These are phyloP conservation scores for Russula lepida DNA, from an alignment of 768 basidiomycete species.

Conservation along the genomic window DNA sequence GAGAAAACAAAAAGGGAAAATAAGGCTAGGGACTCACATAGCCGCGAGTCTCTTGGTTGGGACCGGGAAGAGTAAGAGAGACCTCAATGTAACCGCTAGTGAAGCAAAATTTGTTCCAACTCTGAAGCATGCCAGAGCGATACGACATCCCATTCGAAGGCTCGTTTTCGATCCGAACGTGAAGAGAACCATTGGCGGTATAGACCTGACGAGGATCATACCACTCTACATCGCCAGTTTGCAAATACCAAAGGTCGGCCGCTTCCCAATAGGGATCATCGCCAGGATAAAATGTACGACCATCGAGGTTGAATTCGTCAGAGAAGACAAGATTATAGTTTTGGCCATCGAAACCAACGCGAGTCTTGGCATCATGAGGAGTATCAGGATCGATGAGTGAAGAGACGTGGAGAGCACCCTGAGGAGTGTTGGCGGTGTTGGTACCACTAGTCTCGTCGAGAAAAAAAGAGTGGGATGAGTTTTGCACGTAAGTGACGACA, in stretches of 20 bases:
- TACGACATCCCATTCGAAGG: slow-evolving; percentile 53
- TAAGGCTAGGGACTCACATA: slow-evolving; percentile 31
- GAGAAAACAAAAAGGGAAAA: neutral
- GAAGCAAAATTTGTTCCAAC: slow-evolving; percentile 90
- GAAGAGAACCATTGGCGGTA: slow-evolving; percentile 56
- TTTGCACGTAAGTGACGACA: slow-evolving; percentile 46
- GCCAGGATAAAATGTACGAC: slow-evolving; percentile 46
- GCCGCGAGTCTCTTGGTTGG: slow-evolving; percentile 41
- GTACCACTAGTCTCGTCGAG: slow-evolving; percentile 45
- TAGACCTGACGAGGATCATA: slow-evolving; percentile 62
- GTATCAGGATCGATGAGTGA: slow-evolving; percentile 65
- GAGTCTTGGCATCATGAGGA: slow-evolving; percentile 45
- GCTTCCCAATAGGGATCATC: slow-evolving; percentile 70
- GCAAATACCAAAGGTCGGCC: slow-evolving; percentile 63
- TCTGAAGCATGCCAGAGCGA: slow-evolving; percentile 72
- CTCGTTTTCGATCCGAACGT: slow-evolving; percentile 56
- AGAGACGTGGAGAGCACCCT: slow-evolving; percentile 37
- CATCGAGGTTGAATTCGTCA: slow-evolving; percentile 54
- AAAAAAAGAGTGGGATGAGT: slow-evolving; percentile 31
- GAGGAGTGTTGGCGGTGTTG: slow-evolving; percentile 52
- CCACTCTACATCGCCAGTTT: slow-evolving; percentile 66
- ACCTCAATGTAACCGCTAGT: slow-evolving; percentile 71
- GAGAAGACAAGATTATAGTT: slow-evolving; percentile 59
- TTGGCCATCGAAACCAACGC: slow-evolving; percentile 66
- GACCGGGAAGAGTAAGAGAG: slow-evolving; percentile 48